Base-by-base conservation (phyloP, 106 monocot species). In the Cymbidium sinense region DNA sequence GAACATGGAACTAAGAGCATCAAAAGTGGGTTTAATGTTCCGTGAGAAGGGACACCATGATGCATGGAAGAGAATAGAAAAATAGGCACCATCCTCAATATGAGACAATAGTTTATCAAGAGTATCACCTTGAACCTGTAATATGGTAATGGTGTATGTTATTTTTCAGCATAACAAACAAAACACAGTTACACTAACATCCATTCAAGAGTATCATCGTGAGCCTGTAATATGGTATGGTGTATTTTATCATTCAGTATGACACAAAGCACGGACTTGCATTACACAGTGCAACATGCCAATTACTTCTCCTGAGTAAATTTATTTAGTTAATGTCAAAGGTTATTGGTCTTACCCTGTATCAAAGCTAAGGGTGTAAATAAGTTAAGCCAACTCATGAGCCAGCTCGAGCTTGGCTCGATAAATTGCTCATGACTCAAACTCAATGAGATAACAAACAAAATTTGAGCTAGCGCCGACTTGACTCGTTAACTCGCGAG, bases 31-130 rank as follows among this genome's bases (percentile, higher is more conserved):
- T 54, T 75, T 69, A 50, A 80, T 47, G 20, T 77, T 86, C 29
- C 69, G 81, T 11, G 98, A 99, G 80, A 94, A 92, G 9, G 98
- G 94, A 70, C 98, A 99, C 98, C 94, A 94, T 43, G 94, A 88
- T 55, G 94, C 98, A 80, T 86, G 86, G 77, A 99, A 94, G 50
- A 99, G 77, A 73, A 99, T 65, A 17, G 98, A 86, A 43, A 82
- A 77, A 29, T 81, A 82, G 73, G 43, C 58, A 78, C 73, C 86
- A 73, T 39, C 76, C 11, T 64, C 54, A 33, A 67, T 75, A 71
- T 54, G 69, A 31, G 21, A 70, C 71, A 94, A 50, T 36, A 78
- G 78, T 79, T 44, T 82, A 67, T 86, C 86, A 43, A 94, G 81
- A 27, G 75, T 41, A 50, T 89, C 87, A 64, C 91, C 89, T 69